Percentiles rank a stretch among this genome's conserved stretches.
phyloP scores from a whole-genome alignment of 208 protist genomes.

The Trichomonas vaginalis region DNA sequence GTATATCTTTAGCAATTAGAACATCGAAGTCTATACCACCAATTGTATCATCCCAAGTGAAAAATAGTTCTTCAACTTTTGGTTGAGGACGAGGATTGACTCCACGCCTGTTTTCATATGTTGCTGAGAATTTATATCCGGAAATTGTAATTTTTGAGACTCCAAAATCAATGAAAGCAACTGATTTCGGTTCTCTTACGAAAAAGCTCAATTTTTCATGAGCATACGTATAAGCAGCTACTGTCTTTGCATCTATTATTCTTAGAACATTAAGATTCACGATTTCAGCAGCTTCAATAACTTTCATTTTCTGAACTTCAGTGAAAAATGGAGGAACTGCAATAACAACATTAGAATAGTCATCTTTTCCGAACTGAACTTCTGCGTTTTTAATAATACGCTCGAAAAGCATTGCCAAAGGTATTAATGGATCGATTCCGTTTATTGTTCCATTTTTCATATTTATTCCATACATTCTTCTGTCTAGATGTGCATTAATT shows the following conservation, averaged over 20 bases:
- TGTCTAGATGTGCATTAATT: neutral
- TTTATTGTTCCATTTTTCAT: neutral
- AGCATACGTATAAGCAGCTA: neutral
- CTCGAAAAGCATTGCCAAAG: neutral
- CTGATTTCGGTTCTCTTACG: neutral
- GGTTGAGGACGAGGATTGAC: neutral
- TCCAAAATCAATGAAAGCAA: neutral
- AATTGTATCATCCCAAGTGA: neutral
- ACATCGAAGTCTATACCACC: neutral
- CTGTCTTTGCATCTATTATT: neutral
- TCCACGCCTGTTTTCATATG: neutral
- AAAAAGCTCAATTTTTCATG: conserved; percentile 13
- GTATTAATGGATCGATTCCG: neutral
- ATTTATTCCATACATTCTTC: neutral
- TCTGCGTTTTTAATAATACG: neutral
- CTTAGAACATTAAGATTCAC: neutral
- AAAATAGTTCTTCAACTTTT: neutral
- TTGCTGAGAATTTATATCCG: neutral
- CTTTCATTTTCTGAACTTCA: neutral
- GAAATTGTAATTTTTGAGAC: neutral
- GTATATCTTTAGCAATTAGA: neutral
- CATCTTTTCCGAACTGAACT: neutral
- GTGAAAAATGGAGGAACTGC: neutral
- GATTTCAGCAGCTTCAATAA: neutral
- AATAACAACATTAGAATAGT: neutral